Base-by-base conservation (phyloP, 2,329 filamentous ascomycete species). In the Microcyclospora tardicrescens region DNA sequence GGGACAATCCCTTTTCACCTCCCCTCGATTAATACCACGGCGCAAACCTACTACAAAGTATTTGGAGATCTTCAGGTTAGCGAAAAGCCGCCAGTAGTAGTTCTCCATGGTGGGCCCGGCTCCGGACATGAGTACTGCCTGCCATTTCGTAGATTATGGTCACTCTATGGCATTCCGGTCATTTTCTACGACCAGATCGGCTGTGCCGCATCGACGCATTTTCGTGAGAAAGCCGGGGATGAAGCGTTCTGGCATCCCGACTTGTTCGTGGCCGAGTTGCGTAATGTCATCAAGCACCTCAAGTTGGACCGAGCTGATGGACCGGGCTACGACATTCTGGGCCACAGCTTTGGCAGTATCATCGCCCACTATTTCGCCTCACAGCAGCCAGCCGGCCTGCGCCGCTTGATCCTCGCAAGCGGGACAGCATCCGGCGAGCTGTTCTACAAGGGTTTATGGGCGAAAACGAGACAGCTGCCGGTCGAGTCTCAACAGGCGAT, bases 121-220 rank as follows among this genome's bases (percentile, higher is more conserved):
- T 24, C 19, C 4, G 19, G 19, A 8, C 19, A 24, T 24, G 19
- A 24, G 8, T 24, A 24, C 19, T 24, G 19, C 19, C 19, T 24
- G 19, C 19, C 19, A 8, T 24, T 24, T 8, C 19, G 19, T 24
- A 24, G 19, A 24, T 8, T 24, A 8, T 28, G 28, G 16, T 40
- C 12, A 15, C 14, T 16, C 50, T 35, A 55, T 42, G 43, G 47
- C 16, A 57, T 59, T 6, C 63, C 68, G 0, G 49, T 71, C 2
- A 49, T 72, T 24, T 61, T 69, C 48, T 71, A 71, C 48, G 68
- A 71, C 48, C 67, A 71, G 43, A 55, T 71, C 34, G 67, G 68
- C 13, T 62, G 59, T 42, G 67, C 65, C 5, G 44, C 42, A 11
- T 68, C 62, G 1, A 71, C 68, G 0, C 67, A 64, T 39, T 54